Base-by-base conservation (phyloP, 129 eudicot species). In the Logfia minima region DNA sequence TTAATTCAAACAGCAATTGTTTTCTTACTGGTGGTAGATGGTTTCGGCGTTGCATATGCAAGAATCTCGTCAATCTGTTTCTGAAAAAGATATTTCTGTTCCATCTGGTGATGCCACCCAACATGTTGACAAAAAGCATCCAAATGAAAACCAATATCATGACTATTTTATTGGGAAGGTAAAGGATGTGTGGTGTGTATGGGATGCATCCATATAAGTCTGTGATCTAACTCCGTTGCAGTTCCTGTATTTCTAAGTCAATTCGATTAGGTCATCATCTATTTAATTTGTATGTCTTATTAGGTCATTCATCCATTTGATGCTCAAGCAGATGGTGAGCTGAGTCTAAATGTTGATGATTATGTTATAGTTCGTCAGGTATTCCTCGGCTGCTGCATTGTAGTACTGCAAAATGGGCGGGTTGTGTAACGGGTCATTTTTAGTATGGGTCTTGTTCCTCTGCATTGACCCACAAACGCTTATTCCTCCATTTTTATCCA, bases 271-370 rank as follows among this genome's bases (percentile, higher is more conserved):
- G 64, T 29, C 51, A 71, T 79, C 51, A 32, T 26, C 22, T 13
- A 22, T 78, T 17, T 74, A 68, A 32, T 11, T 67, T 13, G 13
- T 74, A 77, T 24, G 28, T 64, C 59, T 67, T 77, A 37, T 81
- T 76, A 93, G 98, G 97, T 88, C 23, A 82, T 85, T 78, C 97
- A 90, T 79, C 84, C 98, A 24, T 93, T 93, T 84, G 97, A 93
- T 84, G 98, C 96, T 67, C 92, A 93, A 81, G 83, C 95, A 59
- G 97, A 90, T 65, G 96, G 95, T 39, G 98, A 93, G 81, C 89
- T 93, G 75, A 88, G 82, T 80, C 86, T 93, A 66, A 78, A 81
- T 9, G 75, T 88, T 83, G 92, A 86, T 79, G 98, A 92, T 73
- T 86, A 70, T 80, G 89, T 92, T 37, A 84, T 85, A n/a, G 96